Percentiles rank a stretch among this genome's conserved stretches.
These are phyloP conservation scores for Spinellus fusiger DNA, from an alignment of 192 early-diverging fungal species.

Conservation along the genomic window DNA sequence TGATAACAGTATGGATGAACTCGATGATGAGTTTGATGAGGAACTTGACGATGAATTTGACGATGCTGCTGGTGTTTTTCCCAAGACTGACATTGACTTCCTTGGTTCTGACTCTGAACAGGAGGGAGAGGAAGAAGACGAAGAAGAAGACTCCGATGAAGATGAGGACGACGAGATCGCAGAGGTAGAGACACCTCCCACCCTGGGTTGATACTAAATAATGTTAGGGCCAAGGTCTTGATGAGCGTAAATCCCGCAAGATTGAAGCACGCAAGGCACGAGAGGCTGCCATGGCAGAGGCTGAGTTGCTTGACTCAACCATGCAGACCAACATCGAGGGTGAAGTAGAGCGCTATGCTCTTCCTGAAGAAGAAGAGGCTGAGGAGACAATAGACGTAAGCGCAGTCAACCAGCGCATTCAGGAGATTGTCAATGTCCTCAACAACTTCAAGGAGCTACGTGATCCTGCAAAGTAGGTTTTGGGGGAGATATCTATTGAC, in stretches of 20 bases:
- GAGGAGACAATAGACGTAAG: conserved; percentile 55
- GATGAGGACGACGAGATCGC: conserved; percentile 33
- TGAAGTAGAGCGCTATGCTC: conserved; percentile 58
- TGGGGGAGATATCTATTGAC: background rate
- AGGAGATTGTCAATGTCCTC: conserved; percentile 84
- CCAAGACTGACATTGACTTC: conserved; percentile 16
- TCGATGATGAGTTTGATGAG: conserved; percentile 33
- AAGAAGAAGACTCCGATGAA: conserved; percentile 22
- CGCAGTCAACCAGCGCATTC: conserved; percentile 80
- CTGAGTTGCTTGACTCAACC: conserved; percentile 62
- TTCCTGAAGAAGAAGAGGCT: conserved; percentile 60
- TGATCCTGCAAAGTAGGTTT: conserved; percentile 55
- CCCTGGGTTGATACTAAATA: background rate
- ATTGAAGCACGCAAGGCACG: conserved; percentile 63
- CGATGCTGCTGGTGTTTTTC: conserved; percentile 24
- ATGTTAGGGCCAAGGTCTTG: conserved; percentile 42
- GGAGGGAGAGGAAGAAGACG: conserved; percentile 22
- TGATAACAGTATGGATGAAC: conserved; percentile 15
- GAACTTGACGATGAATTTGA: conserved; percentile 24
- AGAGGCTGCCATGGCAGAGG: conserved; percentile 59
- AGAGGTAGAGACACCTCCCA: conserved; percentile 7
- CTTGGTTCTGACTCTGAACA: conserved; percentile 16
- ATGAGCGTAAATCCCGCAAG: conserved; percentile 47
- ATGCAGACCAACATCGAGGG: conserved; percentile 74
- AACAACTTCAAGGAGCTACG: conserved; percentile 85